Base-by-base conservation (phyloP, 139 green algal genomes). In the Haematococcus sp. region DNA sequence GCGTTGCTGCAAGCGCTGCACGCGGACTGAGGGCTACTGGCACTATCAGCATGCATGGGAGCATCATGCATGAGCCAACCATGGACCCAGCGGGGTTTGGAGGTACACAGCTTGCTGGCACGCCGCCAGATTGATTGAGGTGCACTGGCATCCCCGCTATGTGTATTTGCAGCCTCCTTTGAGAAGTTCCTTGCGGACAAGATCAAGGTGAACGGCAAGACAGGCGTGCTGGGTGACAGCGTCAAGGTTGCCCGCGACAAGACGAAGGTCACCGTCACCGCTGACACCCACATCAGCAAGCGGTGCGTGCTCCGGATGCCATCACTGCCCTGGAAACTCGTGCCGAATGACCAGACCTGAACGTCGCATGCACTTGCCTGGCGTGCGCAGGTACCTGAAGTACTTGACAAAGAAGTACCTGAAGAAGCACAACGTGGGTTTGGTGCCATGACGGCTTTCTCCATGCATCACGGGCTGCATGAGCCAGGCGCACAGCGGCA, bases 351-450 rank as follows among this genome's bases (percentile, higher is more conserved):
- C 7, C 40, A 11, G 7, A 11, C 7, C 11, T 7, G 7, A 11
- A 49, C 40, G 11, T 19, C 40, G 11, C 40, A 49, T 7, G 40
- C 40, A 49, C 40, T 11, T 49, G 7, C 7, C 40, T 27, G 9
- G 52, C 52, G 19, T 68, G 61, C 34, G 66, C 66, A 72, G 66
- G 66, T 97, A 97, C 86, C 86, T 99, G 60, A 99, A 99, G 90
- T 99, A 99, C 89, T 81, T 99, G 63, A 99, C 95, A 31, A 99
- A 99, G 93, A 99, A 99, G 90, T 99, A 97, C 92, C 78, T 99
- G 81, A 99, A 98, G 90, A 98, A 99, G 94, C 94, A 99, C 94
- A 97, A 97, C 82, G 96, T 99, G 66, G 63, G 66, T 72, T 2
- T 19, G 11, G 40, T 49, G 40, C 63, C 88, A 94, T 28, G 94